Percentiles rank a stretch among this genome's conserved stretches.
Conservation (phyloP, 768 basidiomycete species). For the Russula griseocarnosa region DNA sequence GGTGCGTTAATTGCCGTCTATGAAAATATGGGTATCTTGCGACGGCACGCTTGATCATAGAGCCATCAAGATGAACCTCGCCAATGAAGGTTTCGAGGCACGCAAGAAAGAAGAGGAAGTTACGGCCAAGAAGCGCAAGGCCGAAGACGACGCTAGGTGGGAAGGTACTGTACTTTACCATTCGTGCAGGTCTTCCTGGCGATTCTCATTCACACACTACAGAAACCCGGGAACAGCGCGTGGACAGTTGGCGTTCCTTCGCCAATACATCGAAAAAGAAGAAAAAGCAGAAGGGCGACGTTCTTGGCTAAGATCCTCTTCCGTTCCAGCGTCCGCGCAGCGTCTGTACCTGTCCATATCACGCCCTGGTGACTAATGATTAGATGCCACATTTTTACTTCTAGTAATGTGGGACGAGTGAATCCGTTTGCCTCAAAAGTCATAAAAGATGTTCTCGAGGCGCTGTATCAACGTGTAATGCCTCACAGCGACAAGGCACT, state of each 20-base stretch:
- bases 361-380: conserved; percentile 18
- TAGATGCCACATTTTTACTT: conserved; percentile 11
- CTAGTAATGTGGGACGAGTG: background rate
- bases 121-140: conserved; percentile 73
- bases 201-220: conserved; percentile 21
- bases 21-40: background rate
- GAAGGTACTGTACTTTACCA: conserved; percentile 55
- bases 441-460: background rate
- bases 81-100: conserved; percentile 91
- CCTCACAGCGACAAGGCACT: background rate
- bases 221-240: conserved; percentile 77
- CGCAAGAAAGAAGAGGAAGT: conserved; percentile 88
- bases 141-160: conserved; percentile 83
- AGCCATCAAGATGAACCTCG: conserved; percentile 85
- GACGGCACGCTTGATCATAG: conserved; percentile 39
- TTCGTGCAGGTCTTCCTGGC: background rate
- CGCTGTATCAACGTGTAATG: background rate
- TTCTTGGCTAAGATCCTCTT: conserved; percentile 51
- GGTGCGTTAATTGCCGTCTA: conserved; percentile 46
- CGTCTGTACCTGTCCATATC: conserved; percentile 22
- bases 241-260: conserved; percentile 81
- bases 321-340: background rate
- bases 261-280: conserved; percentile 69
- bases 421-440: background rate
- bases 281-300: conserved; percentile 64